These are phyloP conservation scores for Kodamaea nitidulidarum DNA, from an alignment of 805 yeast genomes.

Conservation along the genomic window DNA sequence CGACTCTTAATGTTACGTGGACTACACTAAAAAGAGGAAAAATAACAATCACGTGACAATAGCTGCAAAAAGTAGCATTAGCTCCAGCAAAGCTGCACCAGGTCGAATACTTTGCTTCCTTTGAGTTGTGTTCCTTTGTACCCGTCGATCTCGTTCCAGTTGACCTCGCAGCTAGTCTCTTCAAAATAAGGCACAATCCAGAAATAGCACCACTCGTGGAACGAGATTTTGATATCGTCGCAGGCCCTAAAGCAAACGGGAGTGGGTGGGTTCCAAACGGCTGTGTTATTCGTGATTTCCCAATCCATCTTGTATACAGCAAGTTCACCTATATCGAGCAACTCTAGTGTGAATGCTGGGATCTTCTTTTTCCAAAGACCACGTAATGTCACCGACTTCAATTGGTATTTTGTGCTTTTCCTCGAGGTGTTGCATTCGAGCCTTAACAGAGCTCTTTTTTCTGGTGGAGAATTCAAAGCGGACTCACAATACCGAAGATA, in stretches of 20 bases:
- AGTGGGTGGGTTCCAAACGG: background rate
- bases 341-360: background rate
- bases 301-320: background rate
- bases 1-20: background rate
- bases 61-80: background rate
- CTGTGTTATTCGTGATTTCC: background rate
- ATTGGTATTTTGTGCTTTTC: background rate
- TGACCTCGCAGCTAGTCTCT: background rate
- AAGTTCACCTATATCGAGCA: background rate
- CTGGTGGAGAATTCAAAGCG: slow-evolving; percentile 6
- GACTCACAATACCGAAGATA: slow-evolving; percentile 55
- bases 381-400: background rate
- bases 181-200: slow-evolving; percentile 34
- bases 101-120: slow-evolving; percentile 53
- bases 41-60: too few relatives aligned
- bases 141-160: slow-evolving; percentile 58
- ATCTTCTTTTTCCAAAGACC: background rate
- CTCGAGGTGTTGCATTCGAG: background rate
- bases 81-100: slow-evolving; percentile 16
- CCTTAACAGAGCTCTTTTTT: background rate
- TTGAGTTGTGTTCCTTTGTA: slow-evolving; percentile 53
- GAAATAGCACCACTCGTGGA: slow-evolving; percentile 17
- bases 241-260: background rate
- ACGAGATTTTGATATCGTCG: slow-evolving; percentile 3
- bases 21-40: background rate